phyloP scores from a whole-genome alignment of 2,329 filamentous ascomycete species.

The Thermothelomyces thermophilus region DNA sequence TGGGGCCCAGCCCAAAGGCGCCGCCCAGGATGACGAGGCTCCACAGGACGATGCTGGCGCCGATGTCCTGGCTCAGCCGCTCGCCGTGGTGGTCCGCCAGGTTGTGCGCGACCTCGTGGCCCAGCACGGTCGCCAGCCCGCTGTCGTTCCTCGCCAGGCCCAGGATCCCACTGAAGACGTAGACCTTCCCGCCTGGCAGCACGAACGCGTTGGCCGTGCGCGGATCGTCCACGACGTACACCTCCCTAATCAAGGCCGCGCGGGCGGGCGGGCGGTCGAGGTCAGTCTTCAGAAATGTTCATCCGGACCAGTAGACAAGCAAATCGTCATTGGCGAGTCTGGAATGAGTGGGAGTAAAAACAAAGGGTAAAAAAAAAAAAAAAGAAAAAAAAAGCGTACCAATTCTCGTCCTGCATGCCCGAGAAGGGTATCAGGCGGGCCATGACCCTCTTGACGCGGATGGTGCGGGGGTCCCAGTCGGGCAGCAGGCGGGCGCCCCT shows the following conservation, averaged over 20 bases:
- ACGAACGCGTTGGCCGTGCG: constrained; percentile 63
- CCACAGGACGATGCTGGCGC: constrained; percentile 46
- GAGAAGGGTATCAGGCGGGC: constrained; percentile 59
- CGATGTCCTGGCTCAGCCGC: constrained; percentile 47
- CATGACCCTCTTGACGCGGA: constrained; percentile 58
- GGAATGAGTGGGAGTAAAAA: background rate
- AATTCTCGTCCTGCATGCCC: constrained; percentile 51
- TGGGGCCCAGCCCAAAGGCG: constrained; percentile 36
- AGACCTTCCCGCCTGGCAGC: constrained; percentile 71
- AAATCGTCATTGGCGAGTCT: no score
- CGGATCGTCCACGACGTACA: constrained; percentile 65
- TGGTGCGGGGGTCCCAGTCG: constrained; percentile 46
- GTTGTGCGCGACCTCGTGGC: constrained; percentile 75
- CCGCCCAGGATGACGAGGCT: constrained; percentile 44
- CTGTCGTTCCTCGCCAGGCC: constrained; percentile 60
- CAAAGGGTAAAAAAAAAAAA: background rate
- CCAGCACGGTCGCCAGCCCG: constrained; percentile 66
- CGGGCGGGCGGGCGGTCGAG: no score
- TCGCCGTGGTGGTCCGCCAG: constrained; percentile 63
- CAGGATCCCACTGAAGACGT: constrained; percentile 69
- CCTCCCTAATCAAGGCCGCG: constrained; percentile 41
- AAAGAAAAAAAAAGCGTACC: constrained; percentile 50
- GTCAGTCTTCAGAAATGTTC: no score
- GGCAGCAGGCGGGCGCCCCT: constrained; percentile 51
- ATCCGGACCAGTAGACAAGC: no score